These are phyloP conservation scores for Fraxinus excelsior DNA, from an alignment of 257 asterid genomes.

Conservation along the genomic window DNA sequence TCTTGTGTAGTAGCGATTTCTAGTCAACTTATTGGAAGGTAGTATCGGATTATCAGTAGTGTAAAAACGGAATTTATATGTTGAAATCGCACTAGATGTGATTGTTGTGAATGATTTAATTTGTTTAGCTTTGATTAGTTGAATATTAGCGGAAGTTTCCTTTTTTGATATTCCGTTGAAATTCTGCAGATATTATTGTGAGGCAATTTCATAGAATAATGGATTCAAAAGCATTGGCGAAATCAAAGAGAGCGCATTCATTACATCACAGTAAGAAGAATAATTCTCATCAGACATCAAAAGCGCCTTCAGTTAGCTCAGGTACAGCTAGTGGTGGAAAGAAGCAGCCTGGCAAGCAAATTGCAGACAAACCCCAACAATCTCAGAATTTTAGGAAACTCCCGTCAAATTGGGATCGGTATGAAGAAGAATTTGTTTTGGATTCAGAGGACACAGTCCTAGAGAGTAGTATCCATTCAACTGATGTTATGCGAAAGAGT, in stretches of 20 bases:
- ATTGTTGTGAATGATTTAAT: background rate
- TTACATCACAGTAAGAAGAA: conserved; percentile 2
- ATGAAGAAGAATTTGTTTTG: background rate
- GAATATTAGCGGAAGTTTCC: background rate
- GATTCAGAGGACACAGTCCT: background rate
- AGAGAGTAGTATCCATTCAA: background rate
- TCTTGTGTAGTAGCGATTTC: too few relatives aligned
- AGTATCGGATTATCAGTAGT: too few relatives aligned
- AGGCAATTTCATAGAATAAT: conserved; percentile 20
- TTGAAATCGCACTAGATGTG: too few relatives aligned
- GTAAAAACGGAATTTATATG: too few relatives aligned
- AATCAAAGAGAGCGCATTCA: conserved; percentile 84
- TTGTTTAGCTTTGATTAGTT: background rate
- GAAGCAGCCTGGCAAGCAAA: conserved; percentile 4
- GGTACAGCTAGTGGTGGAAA: background rate
- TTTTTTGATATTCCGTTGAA: background rate
- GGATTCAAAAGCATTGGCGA: conserved; percentile 93
- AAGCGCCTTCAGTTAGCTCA: background rate
- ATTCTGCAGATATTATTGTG: conserved; percentile 19
- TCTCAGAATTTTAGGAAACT: background rate
- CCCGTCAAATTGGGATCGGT: conserved; percentile 1
- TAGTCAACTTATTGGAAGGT: too few relatives aligned
- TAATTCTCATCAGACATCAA: background rate
- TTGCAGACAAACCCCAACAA: background rate
- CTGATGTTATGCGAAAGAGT: conserved; percentile 4